These are phyloP conservation scores for Camelina hispida DNA, from an alignment of 345 rosid species.

Conservation along the genomic window DNA sequence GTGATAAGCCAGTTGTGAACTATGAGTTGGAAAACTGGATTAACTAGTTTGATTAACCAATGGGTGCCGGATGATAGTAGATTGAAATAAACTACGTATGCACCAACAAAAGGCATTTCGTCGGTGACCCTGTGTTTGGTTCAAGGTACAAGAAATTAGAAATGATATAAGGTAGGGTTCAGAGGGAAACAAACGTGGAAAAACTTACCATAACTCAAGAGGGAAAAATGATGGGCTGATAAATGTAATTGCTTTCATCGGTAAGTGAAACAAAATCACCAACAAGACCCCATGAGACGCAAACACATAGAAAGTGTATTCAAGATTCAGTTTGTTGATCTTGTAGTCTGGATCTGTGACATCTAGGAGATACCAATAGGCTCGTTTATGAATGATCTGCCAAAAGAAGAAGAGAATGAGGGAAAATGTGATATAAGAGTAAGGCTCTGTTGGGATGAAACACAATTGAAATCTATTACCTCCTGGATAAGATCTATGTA, in stretches of 20 bases:
- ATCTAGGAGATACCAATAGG: conserved; percentile 34
- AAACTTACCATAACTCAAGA: conserved; percentile 31
- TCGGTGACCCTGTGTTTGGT: background rate
- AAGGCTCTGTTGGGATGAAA: background rate
- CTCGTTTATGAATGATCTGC: conserved; percentile 36
- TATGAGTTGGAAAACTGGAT: background rate
- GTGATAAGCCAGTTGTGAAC: conserved; percentile 29
- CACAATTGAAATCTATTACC: conserved; percentile 23
- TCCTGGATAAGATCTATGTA: conserved; percentile 3
- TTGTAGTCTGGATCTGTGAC: conserved; percentile 36
- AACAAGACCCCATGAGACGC: conserved; percentile 29
- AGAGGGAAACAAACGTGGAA: background rate
- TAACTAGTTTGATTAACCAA: background rate
- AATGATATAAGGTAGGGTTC: background rate
- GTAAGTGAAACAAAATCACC: conserved; percentile 31
- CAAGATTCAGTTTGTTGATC: conserved; percentile 18
- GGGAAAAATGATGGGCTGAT: conserved; percentile 39
- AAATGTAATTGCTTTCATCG: conserved; percentile 23
- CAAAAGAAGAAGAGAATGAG: background rate
- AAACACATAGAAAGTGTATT: conserved; percentile 27
- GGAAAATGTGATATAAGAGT: background rate
- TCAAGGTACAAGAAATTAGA: background rate
- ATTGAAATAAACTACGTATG: background rate
- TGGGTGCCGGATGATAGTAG: background rate
- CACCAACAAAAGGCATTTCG: background rate